A percentile compares a stretch with the other conserved stretches of the same genome.
phyloP scores from a whole-genome alignment of 331 rosid genomes.

The Acacia pycnantha region DNA sequence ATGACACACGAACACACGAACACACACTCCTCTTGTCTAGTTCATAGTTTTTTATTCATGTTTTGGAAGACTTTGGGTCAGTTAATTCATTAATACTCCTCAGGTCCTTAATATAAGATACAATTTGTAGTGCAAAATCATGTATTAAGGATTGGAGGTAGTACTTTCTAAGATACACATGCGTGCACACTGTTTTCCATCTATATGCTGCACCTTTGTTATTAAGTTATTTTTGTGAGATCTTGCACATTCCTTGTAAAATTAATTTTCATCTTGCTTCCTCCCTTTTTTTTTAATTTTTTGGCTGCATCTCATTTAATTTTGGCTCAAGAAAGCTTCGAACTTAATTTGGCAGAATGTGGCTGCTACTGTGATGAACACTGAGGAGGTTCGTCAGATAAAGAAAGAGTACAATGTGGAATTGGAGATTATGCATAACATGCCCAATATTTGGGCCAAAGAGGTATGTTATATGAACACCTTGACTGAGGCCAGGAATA shows the following conservation, averaged over 20 bases:
- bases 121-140: too few species aligned
- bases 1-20: neutral
- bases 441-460: slow-evolving; percentile 59
- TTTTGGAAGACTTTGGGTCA: slow-evolving; percentile 62
- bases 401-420: slow-evolving; percentile 41
- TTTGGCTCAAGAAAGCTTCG: slow-evolving; percentile 21
- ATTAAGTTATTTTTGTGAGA: neutral
- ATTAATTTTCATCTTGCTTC: neutral
- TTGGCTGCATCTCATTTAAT: slow-evolving; percentile 3
- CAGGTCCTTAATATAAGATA: too few species aligned
- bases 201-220: neutral
- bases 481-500: slow-evolving; percentile 57
- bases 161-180: neutral
- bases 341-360: slow-evolving; percentile 54
- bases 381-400: slow-evolving; percentile 47
- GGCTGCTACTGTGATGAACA: slow-evolving; percentile 52
- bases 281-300: neutral
- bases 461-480: slow-evolving; percentile 46
- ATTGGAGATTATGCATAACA: slow-evolving; percentile 35
- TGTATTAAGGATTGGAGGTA: too few species aligned
- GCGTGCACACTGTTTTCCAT: neutral
- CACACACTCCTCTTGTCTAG: neutral
- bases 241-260: neutral
- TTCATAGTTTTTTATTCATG: slow-evolving; percentile 56
- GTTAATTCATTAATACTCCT: slow-evolving; percentile 27